phyloP scores from a whole-genome alignment of 2,329 filamentous ascomycete genomes.

The Scytalidium sp. region DNA sequence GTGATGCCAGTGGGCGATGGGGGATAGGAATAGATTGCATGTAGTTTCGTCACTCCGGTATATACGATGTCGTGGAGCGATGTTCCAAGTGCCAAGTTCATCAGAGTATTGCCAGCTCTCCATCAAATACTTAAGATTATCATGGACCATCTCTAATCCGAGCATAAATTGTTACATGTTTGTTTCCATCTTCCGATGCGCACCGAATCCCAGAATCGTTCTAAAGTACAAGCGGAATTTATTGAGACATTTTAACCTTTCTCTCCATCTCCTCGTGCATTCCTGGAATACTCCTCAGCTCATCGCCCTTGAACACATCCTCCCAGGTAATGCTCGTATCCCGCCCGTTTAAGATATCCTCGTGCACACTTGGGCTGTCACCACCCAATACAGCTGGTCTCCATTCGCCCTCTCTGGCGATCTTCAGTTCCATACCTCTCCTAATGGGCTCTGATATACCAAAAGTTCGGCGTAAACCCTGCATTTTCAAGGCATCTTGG shows the following conservation, averaged over 20 bases:
- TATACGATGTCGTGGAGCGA: no score
- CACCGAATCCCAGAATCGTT: no score
- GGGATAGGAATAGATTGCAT: constrained; percentile 17
- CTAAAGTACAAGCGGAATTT: constrained; percentile 34
- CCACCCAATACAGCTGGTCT: constrained; percentile 66
- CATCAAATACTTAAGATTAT: no score
- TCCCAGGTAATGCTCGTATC: constrained; percentile 85
- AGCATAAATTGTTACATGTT: no score
- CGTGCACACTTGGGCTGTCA: constrained; percentile 63
- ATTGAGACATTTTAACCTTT: constrained; percentile 70
- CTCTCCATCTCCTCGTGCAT: constrained; percentile 94
- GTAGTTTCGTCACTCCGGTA: neutral
- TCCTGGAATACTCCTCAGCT: constrained; percentile 64
- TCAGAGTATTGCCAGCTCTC: no score
- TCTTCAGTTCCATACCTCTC: constrained; percentile 92
- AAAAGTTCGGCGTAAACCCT: constrained; percentile 79
- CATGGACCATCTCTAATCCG: no score
- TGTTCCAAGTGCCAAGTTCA: no score
- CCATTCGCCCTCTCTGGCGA: constrained; percentile 78
- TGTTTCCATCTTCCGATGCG: no score
- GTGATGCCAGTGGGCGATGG: constrained; percentile 6
- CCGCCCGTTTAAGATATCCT: constrained; percentile 80
- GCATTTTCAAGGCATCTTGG: constrained; percentile 85
- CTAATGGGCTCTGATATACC: constrained; percentile 91
- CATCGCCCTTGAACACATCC: constrained; percentile 83